Percentiles rank a stretch among this genome's conserved stretches.
Evolutionary conservation across 805 yeast genomes (phyloP).

Genomic region (Teunomyces tritomae): DNA sequence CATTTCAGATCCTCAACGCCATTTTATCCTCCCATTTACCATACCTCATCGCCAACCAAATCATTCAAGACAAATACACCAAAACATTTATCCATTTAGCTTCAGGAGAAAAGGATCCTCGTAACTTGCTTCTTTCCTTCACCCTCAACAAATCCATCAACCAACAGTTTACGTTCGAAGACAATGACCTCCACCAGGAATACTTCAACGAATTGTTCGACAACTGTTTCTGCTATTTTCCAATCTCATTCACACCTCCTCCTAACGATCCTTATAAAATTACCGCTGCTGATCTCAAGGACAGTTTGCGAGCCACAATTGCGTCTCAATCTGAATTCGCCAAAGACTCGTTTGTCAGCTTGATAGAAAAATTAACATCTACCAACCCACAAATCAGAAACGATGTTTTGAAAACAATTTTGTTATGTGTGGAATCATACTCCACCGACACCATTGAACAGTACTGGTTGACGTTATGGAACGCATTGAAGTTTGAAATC

Average conservation of each 20-base stretch:
- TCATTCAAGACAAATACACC: constrained; percentile 43
- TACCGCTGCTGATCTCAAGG: constrained; percentile 69
- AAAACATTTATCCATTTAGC: constrained; percentile 65
- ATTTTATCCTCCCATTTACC: constrained; percentile 28
- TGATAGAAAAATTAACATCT: constrained; percentile 76
- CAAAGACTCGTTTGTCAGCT: constrained; percentile 69
- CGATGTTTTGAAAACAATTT: constrained; percentile 68
- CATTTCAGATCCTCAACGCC: constrained; percentile 49
- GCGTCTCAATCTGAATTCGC: constrained; percentile 63
- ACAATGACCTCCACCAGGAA: constrained; percentile 33
- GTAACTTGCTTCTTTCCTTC: constrained; percentile 74
- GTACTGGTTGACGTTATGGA: constrained; percentile 79
- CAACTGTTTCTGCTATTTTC: constrained; percentile 90
- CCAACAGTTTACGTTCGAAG: constrained; percentile 25
- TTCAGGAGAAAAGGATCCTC: constrained; percentile 91
- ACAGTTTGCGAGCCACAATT: constrained; percentile 57
- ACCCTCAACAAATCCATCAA: constrained; percentile 50
- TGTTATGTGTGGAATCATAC: constrained; percentile 54
- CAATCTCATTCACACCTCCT: constrained; percentile 92
- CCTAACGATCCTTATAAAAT: constrained; percentile 83
- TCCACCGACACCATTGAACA: constrained; percentile 46
- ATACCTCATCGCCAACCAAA: constrained; percentile 14
- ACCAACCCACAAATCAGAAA: constrained; percentile 69
- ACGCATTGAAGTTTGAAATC: constrained; percentile 84
- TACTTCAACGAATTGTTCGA: constrained; percentile 74